Percentiles rank a stretch among this genome's conserved stretches.
Evolutionary conservation across 2,329 filamentous ascomycete species (phyloP).

Genomic region (Drechslerella stenobrocha): DNA sequence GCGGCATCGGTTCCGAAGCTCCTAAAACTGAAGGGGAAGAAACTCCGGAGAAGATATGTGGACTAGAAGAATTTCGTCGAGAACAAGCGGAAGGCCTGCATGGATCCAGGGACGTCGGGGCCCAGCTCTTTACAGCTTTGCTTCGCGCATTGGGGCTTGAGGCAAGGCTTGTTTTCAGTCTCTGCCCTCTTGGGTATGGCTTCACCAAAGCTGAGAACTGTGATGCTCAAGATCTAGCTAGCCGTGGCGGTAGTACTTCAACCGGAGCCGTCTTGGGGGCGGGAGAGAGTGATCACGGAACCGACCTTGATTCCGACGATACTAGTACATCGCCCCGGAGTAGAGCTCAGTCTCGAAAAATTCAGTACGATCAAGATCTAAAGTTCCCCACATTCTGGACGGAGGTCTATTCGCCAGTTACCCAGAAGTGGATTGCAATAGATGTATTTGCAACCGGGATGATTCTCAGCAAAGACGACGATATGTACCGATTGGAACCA

Average conservation of each 20-base stretch:
- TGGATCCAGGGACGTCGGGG: slow-evolving; percentile 85
- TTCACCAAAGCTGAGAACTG: slow-evolving; percentile 66
- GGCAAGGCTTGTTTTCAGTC: slow-evolving; percentile 80
- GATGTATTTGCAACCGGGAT: slow-evolving; percentile 69
- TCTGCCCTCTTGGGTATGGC: slow-evolving; percentile 70
- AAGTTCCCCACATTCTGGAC: slow-evolving; percentile 65
- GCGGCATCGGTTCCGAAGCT: not conserved
- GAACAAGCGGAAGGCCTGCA: slow-evolving; percentile 10
- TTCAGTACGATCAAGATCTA: slow-evolving; percentile 50
- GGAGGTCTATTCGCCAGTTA: slow-evolving; percentile 80
- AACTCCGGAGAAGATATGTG: slow-evolving; percentile 71
- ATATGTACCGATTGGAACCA: slow-evolving; percentile 74
- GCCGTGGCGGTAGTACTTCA: slow-evolving; percentile 61
- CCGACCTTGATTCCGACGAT: slow-evolving; percentile 2
- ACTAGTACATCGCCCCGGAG: not conserved
- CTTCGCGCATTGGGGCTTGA: slow-evolving; percentile 83
- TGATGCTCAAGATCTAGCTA: slow-evolving; percentile 67
- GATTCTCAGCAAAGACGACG: slow-evolving; percentile 59
- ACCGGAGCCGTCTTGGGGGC: slow-evolving; percentile 17
- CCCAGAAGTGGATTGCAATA: slow-evolving; percentile 88
- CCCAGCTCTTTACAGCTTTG: slow-evolving; percentile 86
- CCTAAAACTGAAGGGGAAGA: slow-evolving; percentile 1
- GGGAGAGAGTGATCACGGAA: slow-evolving; percentile 10
- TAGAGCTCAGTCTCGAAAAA: not conserved
- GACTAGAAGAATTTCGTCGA: slow-evolving; percentile 33